phyloP scores from a whole-genome alignment of 108 stramenopile genomes.

The Nitzschia palea region DNA sequence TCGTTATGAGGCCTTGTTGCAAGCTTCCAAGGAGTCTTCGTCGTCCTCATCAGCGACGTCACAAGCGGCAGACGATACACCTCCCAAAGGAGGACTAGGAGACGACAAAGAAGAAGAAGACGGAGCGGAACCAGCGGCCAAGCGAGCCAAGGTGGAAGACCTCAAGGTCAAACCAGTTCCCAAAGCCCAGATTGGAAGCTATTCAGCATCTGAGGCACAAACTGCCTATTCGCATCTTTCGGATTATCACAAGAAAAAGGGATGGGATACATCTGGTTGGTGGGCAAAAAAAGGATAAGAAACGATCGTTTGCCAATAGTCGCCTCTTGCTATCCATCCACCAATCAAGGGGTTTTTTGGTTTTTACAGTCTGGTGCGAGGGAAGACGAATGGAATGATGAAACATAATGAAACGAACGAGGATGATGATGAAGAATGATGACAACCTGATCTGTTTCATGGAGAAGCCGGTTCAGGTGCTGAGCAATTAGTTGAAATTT shows the following conservation, averaged over 20 bases:
- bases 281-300: constrained; percentile 78
- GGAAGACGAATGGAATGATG: no score
- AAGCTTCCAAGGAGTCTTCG: constrained; percentile 21
- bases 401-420: no score
- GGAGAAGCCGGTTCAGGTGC: no score
- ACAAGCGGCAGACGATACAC: not conserved
- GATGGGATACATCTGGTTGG: constrained; percentile 87
- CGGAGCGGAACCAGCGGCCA: constrained; percentile 1
- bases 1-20: constrained; percentile 41
- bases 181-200: constrained; percentile 42
- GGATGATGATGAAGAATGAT: no score
- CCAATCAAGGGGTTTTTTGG: no score
- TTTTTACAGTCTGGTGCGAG: no score
- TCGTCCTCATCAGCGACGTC: not conserved
- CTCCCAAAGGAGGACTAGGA: not conserved
- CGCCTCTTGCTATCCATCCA: no score
- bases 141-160: constrained; percentile 22
- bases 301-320: no score
- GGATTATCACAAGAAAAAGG: constrained; percentile 86
- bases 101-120: constrained; percentile 4
- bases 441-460: no score
- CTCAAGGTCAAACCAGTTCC: constrained; percentile 17
- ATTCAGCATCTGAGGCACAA: constrained; percentile 67
- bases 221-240: constrained; percentile 80
- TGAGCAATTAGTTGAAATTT: no score